Conservation (phyloP, 192 early-diverging fungal species). For the Umbelopsis sp. region DNA sequence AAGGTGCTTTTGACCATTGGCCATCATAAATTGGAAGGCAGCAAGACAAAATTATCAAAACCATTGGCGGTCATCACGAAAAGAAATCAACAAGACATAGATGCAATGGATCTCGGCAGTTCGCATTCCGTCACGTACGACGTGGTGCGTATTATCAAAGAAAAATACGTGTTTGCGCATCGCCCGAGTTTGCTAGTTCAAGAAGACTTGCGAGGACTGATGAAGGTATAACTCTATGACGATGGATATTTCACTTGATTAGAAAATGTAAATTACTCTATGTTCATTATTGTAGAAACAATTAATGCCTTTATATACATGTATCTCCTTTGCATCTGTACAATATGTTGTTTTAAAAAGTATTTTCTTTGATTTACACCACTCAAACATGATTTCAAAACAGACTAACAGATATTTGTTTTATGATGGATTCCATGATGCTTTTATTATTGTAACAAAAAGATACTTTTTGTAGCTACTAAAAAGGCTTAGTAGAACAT, state of each 20-base stretch:
- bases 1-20: slow-evolving; percentile 23
- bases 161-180: slow-evolving; percentile 37
- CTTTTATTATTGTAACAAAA: neutral
- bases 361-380: no score
- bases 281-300: no score
- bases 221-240: slow-evolving; percentile 6
- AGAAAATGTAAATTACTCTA: neutral
- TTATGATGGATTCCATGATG: slow-evolving; percentile 15
- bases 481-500: slow-evolving; percentile 83
- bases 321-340: no score
- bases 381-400: no score
- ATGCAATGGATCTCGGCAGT: slow-evolving; percentile 13
- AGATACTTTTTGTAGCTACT: neutral
- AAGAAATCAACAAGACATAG: neutral
- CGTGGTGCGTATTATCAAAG: slow-evolving; percentile 28
- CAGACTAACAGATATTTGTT: neutral
- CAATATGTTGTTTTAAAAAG: no score
- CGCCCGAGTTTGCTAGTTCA: slow-evolving; percentile 36
- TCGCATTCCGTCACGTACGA: slow-evolving; percentile 20
- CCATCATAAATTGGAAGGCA: slow-evolving; percentile 37
- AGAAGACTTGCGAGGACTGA: slow-evolving; percentile 32
- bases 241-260: neutral
- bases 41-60: slow-evolving; percentile 29
- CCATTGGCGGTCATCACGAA: slow-evolving; percentile 38
- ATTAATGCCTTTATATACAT: no score